Evolutionary conservation across 2,329 filamentous ascomycete genomes (phyloP), one percentile per base, ranked within the genome.

Genomic region (Magnaporthiopsis rhizophila): DNA sequence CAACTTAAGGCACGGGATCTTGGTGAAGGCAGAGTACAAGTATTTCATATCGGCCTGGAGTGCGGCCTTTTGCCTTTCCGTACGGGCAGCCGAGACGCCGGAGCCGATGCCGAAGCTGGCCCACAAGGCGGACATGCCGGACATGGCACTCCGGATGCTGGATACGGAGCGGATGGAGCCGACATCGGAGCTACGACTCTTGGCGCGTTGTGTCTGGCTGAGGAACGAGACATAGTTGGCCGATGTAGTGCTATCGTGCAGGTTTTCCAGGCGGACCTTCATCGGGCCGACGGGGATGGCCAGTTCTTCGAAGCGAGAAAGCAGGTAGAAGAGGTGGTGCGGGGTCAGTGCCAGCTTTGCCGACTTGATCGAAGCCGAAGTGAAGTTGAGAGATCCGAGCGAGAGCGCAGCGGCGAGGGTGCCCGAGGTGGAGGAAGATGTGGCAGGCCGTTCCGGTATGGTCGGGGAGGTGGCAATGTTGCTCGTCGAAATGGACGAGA

Each of bases 221-320:
- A 97, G 83, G 74, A 99, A 99, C 4, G 95, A 98, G 62, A 98
- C 92, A 80, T 98, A 98, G 78, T 95, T 96, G 70, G 90, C 88
- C 28, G 92, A 90, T 7, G 91, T 89, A 3, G 88, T 88, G 70
- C 92, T 92, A 71, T 92, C 90, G 75, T 97, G 92, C 59, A 99
- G 87, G 74, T 96, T 97, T 77, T 99, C 95, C 69, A 98, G 80
- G 45, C 95, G 89, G 66, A 99, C 88, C 73, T 95, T 97, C 93
- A 97, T 97, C 38, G 94, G 92, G 5, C 95, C 95, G 67, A 98
- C 92, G 67, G 89, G 84, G 69, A 98, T 95, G 66, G 88, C 87
- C 66, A 98, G 83, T 68, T 97, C 94, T 79, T 97, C 93, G 76
- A 98, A 97, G 64, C 92, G 91, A 65, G 92, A 97, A 64, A 99